These are phyloP conservation scores for Colletotrichum magnum DNA, from an alignment of 2,329 filamentous ascomycete species.

Conservation along the genomic window DNA sequence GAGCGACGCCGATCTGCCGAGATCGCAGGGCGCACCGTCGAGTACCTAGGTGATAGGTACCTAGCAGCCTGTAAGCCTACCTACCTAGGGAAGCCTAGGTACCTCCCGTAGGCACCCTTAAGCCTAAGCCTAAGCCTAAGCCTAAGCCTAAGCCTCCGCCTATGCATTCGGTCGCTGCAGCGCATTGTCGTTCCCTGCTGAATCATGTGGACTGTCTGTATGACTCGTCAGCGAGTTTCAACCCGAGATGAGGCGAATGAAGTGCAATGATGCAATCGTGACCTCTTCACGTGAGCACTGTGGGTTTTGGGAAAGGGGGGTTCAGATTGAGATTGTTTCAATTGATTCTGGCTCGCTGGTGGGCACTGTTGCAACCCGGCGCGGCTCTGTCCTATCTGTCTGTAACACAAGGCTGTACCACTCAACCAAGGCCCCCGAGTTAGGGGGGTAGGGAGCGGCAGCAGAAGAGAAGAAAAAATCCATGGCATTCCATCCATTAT, in stretches of 20 bases:
- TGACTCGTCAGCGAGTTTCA: slow-evolving; percentile 41
- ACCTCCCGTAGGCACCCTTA: too few relatives aligned
- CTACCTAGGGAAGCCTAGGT: too few relatives aligned
- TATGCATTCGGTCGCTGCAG: slow-evolving; percentile 15
- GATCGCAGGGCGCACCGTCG: slow-evolving; percentile 32
- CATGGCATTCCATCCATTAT: slow-evolving; percentile 24
- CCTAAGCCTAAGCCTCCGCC: not conserved
- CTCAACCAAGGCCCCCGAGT: slow-evolving; percentile 34
- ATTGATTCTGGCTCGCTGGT: slow-evolving; percentile 33
- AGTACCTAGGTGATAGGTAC: not conserved
- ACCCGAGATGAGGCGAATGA: slow-evolving; percentile 25
- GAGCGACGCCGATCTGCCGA: slow-evolving; percentile 38
- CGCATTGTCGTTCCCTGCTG: slow-evolving; percentile 21
- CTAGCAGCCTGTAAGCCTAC: too few relatives aligned
- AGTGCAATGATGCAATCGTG: slow-evolving; percentile 36
- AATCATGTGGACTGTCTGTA: slow-evolving; percentile 36
- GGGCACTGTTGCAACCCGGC: slow-evolving; percentile 31
- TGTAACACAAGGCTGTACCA: slow-evolving; percentile 41
- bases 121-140: slow-evolving; percentile 1
- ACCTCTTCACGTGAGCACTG: slow-evolving; percentile 18
- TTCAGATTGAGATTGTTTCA: slow-evolving; percentile 29
- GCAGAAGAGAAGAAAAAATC: slow-evolving; percentile 35
- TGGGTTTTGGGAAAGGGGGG: slow-evolving; percentile 18
- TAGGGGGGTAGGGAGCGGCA: slow-evolving; percentile 37
- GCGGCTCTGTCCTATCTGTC: slow-evolving; percentile 30